Evolutionary conservation across 352 stramenopile genomes (phyloP).

Genomic region (Globisporangium polare): DNA sequence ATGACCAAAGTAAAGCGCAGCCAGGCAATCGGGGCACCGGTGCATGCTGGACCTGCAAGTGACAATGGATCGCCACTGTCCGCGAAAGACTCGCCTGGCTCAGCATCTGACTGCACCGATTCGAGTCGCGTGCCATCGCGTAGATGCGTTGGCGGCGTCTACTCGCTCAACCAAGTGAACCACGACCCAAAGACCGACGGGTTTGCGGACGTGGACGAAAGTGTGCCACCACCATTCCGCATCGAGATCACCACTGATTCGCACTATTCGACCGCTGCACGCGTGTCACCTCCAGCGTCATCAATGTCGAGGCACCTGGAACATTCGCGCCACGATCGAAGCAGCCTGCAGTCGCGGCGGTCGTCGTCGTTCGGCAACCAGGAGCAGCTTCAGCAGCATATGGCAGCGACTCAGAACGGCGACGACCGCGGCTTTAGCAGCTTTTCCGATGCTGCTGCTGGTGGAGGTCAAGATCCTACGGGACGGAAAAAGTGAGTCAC

Average conservation of each 20-base stretch:
- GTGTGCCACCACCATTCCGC: slow-evolving; percentile 68
- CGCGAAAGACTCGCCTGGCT: not conserved
- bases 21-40: not conserved
- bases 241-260: slow-evolving; percentile 74
- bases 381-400: slow-evolving; percentile 25
- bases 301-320: not conserved
- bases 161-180: slow-evolving; percentile 50
- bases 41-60: too few relatives aligned
- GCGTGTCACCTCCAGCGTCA: not conserved
- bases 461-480: not conserved
- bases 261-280: not conserved
- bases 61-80: not conserved
- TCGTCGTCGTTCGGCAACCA: slow-evolving; percentile 45
- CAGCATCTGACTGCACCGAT: not conserved
- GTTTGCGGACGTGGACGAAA: slow-evolving; percentile 79
- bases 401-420: not conserved
- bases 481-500: slow-evolving; percentile 13
- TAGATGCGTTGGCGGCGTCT: slow-evolving; percentile 32
- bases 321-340: slow-evolving; percentile 6
- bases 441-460: not conserved
- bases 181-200: slow-evolving; percentile 78
- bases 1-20: slow-evolving; percentile 59
- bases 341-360: slow-evolving; percentile 22
- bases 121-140: slow-evolving; percentile 24
- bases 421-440: slow-evolving; percentile 2